Conservation (phyloP, 257 asterid species). For the Solanum corneliomulleri region DNA sequence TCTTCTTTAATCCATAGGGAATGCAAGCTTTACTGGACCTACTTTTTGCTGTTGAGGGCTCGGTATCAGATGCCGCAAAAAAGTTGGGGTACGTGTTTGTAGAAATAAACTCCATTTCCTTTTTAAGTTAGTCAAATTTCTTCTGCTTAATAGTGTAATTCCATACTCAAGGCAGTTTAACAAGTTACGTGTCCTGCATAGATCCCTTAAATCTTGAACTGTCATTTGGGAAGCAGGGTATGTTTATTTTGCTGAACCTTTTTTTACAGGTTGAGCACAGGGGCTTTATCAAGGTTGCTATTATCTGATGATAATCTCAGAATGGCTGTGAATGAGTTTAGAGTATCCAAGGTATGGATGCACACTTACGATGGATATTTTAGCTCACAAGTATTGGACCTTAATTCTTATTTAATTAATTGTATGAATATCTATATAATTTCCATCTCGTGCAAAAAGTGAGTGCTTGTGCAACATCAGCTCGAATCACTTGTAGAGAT, state of each 20-base stretch:
- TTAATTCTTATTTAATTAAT: neutral
- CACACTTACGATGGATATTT: neutral
- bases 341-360: constrained; percentile 57
- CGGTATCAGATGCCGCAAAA: constrained; percentile 80
- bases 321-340: constrained; percentile 71
- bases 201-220: neutral
- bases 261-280: constrained; percentile 71
- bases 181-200: neutral
- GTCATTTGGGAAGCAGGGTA: neutral
- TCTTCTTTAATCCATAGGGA: constrained; percentile 42
- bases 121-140: neutral
- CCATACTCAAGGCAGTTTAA: neutral
- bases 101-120: neutral
- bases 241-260: neutral
- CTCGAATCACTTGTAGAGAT: neutral
- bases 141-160: neutral
- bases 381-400: neutral
- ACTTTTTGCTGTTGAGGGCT: constrained; percentile 70
- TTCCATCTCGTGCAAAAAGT: neutral
- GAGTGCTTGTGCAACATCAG: neutral
- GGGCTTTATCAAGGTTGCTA: constrained; percentile 81
- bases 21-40: constrained; percentile 94
- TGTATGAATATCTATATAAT: neutral
- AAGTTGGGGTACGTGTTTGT: constrained; percentile 56
- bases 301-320: constrained; percentile 84